phyloP scores from a whole-genome alignment of 306 rosid species.

The Citrullus amarus region DNA sequence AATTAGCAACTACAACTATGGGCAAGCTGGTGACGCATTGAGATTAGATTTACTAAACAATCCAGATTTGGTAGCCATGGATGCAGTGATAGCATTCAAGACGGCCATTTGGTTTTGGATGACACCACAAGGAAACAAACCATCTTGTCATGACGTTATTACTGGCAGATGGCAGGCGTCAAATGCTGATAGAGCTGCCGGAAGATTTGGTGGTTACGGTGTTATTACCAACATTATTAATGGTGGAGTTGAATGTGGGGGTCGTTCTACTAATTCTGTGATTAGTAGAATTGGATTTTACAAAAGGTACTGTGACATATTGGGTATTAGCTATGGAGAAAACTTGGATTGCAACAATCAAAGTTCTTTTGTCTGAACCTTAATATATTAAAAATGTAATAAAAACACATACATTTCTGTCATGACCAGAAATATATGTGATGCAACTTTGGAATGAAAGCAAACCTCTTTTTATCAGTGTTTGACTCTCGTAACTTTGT shows the following conservation, averaged over 20 bases:
- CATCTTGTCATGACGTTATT: slow-evolving; percentile 55
- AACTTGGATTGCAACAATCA: slow-evolving; percentile 35
- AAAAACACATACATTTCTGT: background rate
- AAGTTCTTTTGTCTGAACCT: slow-evolving; percentile 8
- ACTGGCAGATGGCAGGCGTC: slow-evolving; percentile 36
- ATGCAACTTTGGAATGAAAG: background rate
- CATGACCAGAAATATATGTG: background rate
- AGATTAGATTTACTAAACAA: slow-evolving; percentile 28
- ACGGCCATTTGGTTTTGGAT: slow-evolving; percentile 75
- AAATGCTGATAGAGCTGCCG: slow-evolving; percentile 15
- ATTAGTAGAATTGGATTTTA: slow-evolving; percentile 39
- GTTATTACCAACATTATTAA: slow-evolving; percentile 49
- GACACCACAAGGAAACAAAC: slow-evolving; percentile 51
- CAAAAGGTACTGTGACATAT: slow-evolving; percentile 19
- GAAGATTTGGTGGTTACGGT: slow-evolving; percentile 38
- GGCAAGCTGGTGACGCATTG: slow-evolving; percentile 35
- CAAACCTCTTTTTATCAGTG: background rate
- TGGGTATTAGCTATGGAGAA: slow-evolving; percentile 15
- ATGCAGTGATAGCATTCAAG: slow-evolving; percentile 34
- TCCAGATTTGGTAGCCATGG: slow-evolving; percentile 45
- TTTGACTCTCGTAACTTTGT: too few species aligned
- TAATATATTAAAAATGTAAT: background rate
- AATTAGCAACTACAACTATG: slow-evolving; percentile 53
- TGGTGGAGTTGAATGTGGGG: slow-evolving; percentile 51
- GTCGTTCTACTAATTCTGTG: slow-evolving; percentile 16